Conservation (phyloP, 345 rosid species). For the Salix viminalis region DNA sequence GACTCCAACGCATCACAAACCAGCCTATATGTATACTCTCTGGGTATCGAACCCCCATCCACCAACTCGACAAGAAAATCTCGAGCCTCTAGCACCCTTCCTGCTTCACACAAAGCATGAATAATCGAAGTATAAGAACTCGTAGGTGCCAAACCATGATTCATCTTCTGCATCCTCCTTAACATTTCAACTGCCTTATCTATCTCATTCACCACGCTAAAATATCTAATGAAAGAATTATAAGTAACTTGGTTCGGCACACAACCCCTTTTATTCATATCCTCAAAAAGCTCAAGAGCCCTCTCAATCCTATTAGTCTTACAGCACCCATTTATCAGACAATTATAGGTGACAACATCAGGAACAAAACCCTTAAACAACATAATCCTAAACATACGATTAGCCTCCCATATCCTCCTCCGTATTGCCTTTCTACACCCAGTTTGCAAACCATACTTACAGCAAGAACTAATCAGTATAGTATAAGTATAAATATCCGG, state of each 20-base stretch:
- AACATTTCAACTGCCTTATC: constrained; percentile 70
- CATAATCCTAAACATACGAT: constrained; percentile 79
- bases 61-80: constrained; percentile 65
- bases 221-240: constrained; percentile 77
- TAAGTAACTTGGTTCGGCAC: constrained; percentile 65
- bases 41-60: constrained; percentile 62
- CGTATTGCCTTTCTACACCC: constrained; percentile 75
- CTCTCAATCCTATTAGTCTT: constrained; percentile 67
- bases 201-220: constrained; percentile 65
- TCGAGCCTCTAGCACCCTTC: constrained; percentile 52
- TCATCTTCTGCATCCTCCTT: constrained; percentile 62
- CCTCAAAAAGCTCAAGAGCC: constrained; percentile 70
- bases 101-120: constrained; percentile 71
- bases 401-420: constrained; percentile 88
- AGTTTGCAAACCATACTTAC: constrained; percentile 69
- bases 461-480: constrained; percentile 66
- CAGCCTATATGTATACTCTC: constrained; percentile 74
- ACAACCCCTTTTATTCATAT: constrained; percentile 69
- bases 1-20: constrained; percentile 52
- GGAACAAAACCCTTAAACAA: constrained; percentile 72
- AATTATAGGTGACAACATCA: constrained; percentile 77
- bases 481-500: constrained; percentile 70
- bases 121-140: constrained; percentile 77
- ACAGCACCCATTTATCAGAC: constrained; percentile 85
- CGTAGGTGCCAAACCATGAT: constrained; percentile 58